Evolutionary conservation across 2,329 filamentous ascomycete species (phyloP).

Genomic region (Neofusicoccum sp.): DNA sequence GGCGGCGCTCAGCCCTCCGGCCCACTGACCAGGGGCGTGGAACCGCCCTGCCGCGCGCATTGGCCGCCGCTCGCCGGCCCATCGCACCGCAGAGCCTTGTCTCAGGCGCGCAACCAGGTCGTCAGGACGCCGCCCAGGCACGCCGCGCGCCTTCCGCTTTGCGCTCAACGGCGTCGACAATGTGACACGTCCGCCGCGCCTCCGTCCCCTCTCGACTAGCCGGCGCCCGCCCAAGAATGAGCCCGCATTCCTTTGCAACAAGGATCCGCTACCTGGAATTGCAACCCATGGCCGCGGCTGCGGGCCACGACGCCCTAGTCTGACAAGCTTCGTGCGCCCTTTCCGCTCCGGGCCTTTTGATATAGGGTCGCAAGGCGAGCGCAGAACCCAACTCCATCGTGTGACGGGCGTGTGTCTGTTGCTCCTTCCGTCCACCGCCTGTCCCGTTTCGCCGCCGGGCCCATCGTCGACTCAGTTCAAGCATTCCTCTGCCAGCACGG

Average conservation of each 20-base stretch:
- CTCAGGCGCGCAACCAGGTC: slow-evolving; percentile 11
- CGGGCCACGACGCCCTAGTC: slow-evolving; percentile 42
- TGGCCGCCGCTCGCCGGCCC: background rate
- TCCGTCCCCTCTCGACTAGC: background rate
- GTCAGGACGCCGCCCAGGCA: background rate
- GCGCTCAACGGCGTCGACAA: slow-evolving; percentile 9
- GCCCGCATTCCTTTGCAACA: slow-evolving; percentile 28
- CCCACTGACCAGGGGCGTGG: slow-evolving; percentile 13
- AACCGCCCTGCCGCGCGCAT: slow-evolving; percentile 5
- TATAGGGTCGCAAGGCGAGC: slow-evolving; percentile 14
- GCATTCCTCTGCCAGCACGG: slow-evolving; percentile 16
- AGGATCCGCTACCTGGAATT: slow-evolving; percentile 39
- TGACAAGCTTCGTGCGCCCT: slow-evolving; percentile 32
- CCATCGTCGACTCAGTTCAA: slow-evolving; percentile 10
- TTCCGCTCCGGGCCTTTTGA: slow-evolving; percentile 24
- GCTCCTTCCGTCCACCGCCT: slow-evolving; percentile 32
- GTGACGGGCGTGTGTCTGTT: slow-evolving; percentile 29
- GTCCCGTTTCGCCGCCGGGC: slow-evolving; percentile 30
- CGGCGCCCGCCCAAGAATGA: slow-evolving; percentile 10
- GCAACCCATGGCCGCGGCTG: slow-evolving; percentile 45
- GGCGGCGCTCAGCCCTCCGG: slow-evolving; percentile 1
- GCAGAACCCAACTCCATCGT: slow-evolving; percentile 12
- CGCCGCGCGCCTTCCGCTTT: background rate
- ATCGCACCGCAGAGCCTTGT: slow-evolving; percentile 15
- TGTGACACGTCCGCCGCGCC: slow-evolving; percentile 11